phyloP scores from a whole-genome alignment of 164 flowering plant species.

The Vitis cinerea region DNA sequence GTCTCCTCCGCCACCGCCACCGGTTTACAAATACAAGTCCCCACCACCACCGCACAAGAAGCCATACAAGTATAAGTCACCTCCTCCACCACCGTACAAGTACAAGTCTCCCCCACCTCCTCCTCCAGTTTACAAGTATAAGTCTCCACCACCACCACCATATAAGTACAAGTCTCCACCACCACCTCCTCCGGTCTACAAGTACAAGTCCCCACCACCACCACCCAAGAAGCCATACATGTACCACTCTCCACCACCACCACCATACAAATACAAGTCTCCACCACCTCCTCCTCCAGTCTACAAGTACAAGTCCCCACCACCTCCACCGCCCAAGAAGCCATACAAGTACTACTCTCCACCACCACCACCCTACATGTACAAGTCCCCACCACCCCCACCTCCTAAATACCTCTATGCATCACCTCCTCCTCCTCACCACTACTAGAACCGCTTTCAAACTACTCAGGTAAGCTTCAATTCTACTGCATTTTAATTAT shows the following conservation, averaged over 20 bases:
- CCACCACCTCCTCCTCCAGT: conserved; percentile 25
- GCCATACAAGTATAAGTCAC: conserved; percentile 6
- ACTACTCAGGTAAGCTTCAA: neutral
- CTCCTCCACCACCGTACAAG: conserved; percentile 20
- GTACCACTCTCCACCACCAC: conserved; percentile 26
- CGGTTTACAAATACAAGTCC: neutral
- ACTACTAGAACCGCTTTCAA: no score
- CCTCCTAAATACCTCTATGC: no score
- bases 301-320: conserved; percentile 18
- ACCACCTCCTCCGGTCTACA: neutral
- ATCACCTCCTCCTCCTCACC: no score
- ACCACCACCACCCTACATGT: conserved; percentile 21
- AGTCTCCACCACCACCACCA: conserved; percentile 19
- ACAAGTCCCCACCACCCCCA: no score
- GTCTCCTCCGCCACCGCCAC: conserved; percentile 9
- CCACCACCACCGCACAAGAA: conserved; percentile 15
- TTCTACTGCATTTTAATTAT: neutral
- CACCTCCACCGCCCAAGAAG: neutral
- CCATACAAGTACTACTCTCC: conserved; percentile 3
- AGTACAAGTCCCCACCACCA: conserved; percentile 22
- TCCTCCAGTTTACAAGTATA: neutral
- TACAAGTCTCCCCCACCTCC: conserved; percentile 22
- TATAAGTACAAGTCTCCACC: conserved; percentile 6
- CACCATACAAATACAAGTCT: conserved; percentile 2
- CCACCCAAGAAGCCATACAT: conserved; percentile 1